Evolutionary conservation across 2,329 filamentous ascomycete genomes (phyloP), one percentile per base, ranked within the genome.

Genomic region (Penicillium sp.): DNA sequence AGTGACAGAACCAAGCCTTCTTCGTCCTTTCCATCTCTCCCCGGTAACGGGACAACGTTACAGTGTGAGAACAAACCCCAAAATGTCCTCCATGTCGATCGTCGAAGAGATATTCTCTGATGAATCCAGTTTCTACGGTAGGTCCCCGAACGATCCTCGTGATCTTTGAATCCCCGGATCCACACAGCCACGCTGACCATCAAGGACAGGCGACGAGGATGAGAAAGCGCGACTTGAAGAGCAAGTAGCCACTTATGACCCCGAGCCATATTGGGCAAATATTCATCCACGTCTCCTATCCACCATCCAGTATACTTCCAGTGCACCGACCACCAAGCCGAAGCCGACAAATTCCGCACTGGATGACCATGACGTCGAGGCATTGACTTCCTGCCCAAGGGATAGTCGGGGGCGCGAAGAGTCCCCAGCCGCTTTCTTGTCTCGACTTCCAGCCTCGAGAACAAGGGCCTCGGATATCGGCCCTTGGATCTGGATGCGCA

Each of bases 401-500:
- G 55, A 54, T 18, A 44, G 40, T 33, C 57, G 55, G 43, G 51
- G 53, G 13, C 39, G 34, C 85, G 63, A 73, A 1, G 86, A 90
- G 62, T 78, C 77, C 0, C 69, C 86, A 1, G 67, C 79, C 6
- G 76, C 78, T 1, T 94, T 95, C 57, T 67, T 93, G 2, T 50
- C 69, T 7, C 81, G 88, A 7, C 73, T 90, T 0, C 84, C 85
- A 0, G 86, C 88, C 0, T 76, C 77, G 3, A 84, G 77, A 1
- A 86, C 83, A 1, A 66, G 73, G 2, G 64, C 69, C 3, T 67
- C 65, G 1, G 59, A 59, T 0, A 56, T 69, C 0, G 73, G 77
- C 3, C 77, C 78, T 0, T 93, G 87, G 85, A 88, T 95, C 41
- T 89, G 79, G 72, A 79, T 86, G 37, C 78, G 76, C 45, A 88